Conservation (phyloP, 805 yeast genomes). For the Sungouiella thailandica region DNA sequence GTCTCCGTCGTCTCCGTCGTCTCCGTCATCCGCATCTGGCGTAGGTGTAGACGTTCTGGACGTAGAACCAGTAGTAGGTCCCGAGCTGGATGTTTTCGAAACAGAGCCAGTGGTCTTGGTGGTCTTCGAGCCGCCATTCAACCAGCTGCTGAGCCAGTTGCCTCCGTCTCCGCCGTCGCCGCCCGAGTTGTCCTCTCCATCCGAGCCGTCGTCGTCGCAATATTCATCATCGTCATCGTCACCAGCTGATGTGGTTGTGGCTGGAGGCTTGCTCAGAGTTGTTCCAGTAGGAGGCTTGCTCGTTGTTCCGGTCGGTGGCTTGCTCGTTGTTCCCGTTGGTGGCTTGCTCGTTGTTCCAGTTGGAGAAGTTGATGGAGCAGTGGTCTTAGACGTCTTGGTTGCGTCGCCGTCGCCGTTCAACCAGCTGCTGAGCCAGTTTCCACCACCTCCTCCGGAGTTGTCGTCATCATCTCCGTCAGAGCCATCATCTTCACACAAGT, state of each 20-base stretch:
- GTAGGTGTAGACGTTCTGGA: background rate
- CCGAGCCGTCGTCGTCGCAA: too few species aligned
- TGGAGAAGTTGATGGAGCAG: too few species aligned
- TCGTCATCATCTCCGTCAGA: constrained; percentile 2
- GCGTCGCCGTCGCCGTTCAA: background rate
- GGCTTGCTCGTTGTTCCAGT: background rate
- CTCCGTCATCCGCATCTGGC: background rate
- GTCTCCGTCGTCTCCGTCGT: too few species aligned
- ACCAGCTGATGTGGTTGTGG: too few species aligned
- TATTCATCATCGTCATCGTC: too few species aligned
- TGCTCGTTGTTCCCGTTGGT: constrained; percentile 1
- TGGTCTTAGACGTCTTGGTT: background rate
- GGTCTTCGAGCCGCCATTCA: background rate
- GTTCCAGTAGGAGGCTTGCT: too few species aligned
- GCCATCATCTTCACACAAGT: constrained; percentile 2
- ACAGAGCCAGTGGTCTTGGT: background rate
- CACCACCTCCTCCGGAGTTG: background rate
- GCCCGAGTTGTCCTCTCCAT: too few species aligned
- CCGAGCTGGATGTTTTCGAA: too few species aligned
- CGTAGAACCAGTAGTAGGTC: background rate
- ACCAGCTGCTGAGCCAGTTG: background rate
- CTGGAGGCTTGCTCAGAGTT: too few species aligned
- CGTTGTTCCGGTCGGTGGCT: background rate
- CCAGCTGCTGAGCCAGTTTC: background rate
- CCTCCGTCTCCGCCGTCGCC: too few species aligned